Evolutionary conservation across 2,329 filamentous ascomycete genomes (phyloP).

Genomic region (Byssothecium circinans): DNA sequence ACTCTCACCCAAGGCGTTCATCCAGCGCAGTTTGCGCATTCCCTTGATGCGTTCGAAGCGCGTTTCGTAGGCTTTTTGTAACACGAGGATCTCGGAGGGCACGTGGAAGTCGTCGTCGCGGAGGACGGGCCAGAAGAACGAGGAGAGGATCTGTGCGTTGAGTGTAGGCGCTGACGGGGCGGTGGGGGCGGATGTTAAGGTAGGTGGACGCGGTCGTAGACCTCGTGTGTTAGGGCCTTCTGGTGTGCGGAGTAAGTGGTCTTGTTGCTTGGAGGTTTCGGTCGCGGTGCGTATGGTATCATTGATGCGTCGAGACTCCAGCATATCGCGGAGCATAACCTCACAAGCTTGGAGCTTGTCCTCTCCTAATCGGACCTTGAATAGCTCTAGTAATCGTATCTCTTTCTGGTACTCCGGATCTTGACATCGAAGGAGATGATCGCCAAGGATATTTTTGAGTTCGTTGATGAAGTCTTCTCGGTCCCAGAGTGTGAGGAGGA

Average conservation of each 20-base stretch:
- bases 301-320: conserved; percentile 78
- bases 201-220: conserved; percentile 27
- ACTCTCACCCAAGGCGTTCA: conserved; percentile 78
- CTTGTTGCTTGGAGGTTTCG: conserved; percentile 19
- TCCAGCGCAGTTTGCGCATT: conserved; percentile 84
- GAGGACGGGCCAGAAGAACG: conserved; percentile 89
- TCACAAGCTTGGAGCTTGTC: conserved; percentile 86
- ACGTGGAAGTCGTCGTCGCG: conserved; percentile 69
- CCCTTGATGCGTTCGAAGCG: conserved; percentile 81
- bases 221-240: conserved; percentile 24
- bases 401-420: conserved; percentile 72
- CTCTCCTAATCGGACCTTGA: conserved; percentile 89
- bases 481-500: conserved; percentile 83
- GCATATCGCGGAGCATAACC: conserved; percentile 94
- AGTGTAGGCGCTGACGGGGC: conserved; percentile 49
- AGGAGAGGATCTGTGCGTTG: conserved; percentile 83
- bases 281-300: conserved; percentile 44
- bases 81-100: conserved; percentile 58
- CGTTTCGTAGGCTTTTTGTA: conserved; percentile 71
- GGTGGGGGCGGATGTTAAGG: conserved; percentile 15
- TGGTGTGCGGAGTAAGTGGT: conserved; percentile 21
- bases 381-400: conserved; percentile 76
- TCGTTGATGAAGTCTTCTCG: conserved; percentile 95
- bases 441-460: conserved; percentile 84
- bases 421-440: conserved; percentile 70